Evolutionary conservation across 2,329 filamentous ascomycete species (phyloP).

Genomic region (Magnaporthiopsis rhizophila): DNA sequence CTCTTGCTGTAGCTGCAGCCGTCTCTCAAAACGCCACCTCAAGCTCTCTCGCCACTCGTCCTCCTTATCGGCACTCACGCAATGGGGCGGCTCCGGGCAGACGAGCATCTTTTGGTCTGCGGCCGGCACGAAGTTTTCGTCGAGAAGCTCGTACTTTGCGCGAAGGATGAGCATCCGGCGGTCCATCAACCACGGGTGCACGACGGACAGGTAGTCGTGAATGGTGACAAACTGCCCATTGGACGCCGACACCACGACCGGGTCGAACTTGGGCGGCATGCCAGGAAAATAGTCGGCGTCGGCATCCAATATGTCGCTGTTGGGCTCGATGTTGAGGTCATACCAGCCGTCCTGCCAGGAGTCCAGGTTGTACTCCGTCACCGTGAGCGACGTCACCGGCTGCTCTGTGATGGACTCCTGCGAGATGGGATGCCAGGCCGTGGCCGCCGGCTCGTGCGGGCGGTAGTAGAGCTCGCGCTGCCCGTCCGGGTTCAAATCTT

Average conservation of each 20-base stretch:
- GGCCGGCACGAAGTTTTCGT: not conserved
- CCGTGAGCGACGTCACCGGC: not conserved
- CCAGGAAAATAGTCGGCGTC: not conserved
- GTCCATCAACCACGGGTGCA: slow-evolving; percentile 16
- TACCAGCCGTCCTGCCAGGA: not conserved
- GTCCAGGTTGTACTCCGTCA: not conserved
- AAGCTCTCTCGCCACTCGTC: no score
- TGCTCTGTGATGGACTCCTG: not conserved
- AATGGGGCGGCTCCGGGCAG: no score
- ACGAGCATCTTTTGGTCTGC: not conserved
- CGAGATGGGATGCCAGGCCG: not conserved
- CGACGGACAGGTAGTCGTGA: slow-evolving; percentile 15
- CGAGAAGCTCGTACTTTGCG: not conserved
- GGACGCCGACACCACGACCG: slow-evolving; percentile 6
- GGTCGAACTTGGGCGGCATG: not conserved
- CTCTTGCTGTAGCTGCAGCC: no score
- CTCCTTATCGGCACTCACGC: no score
- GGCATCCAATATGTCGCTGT: not conserved
- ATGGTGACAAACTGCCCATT: slow-evolving; percentile 14
- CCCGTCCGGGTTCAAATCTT: not conserved
- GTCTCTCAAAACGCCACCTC: no score
- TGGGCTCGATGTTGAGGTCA: not conserved
- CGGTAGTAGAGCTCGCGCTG: not conserved
- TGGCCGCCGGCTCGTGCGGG: not conserved
- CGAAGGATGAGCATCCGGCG: not conserved